Evolutionary conservation across 805 yeast genomes (phyloP), one percentile per base, ranked within the genome.

Genomic region (Hanseniaspora jakobsenii): DNA sequence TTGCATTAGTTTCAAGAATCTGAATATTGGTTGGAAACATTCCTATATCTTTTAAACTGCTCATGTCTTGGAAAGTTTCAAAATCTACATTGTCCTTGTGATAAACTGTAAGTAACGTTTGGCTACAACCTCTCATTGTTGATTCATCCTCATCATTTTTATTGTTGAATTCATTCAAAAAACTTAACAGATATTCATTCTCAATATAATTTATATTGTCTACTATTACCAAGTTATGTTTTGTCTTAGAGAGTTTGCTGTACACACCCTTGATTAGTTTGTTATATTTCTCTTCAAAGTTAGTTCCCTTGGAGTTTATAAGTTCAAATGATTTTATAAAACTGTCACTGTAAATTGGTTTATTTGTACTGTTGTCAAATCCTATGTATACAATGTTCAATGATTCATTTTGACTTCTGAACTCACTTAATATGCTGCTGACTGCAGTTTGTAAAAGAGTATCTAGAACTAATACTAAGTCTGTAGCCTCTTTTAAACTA

Each of bases 381-480:
- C 89, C 77, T 14, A 85, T 60, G 51, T 37, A 45, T 12, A 45
- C 24, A 10, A 38, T 24, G 18, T 45, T 34, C 66, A 81, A 2
- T 76, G 55, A 4, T 48, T 54, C 10, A 30, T 55, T 53, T 51
- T 70, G 66, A 50, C 66, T 59, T 2, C 69, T 59, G 38, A 86
- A 66, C 55, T 85, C 95, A 22, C 62, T 55, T 1, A 82, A 54
- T 10, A 87, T 22, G 21, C 42, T 59, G 36, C 64, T 53, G 24
- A 62, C 52, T 0, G 85, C 74, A 0, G 91, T 73, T 58, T 87
- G 95, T 0, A 71, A 65, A 8, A 85, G 60, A 1, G 81, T 69
- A 57, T 91, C 97, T 7, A 73, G 55, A 3, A 81, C 65, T 4
- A 89, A 66, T 2, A 84, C 59, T 44, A 89, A 72, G 0, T 94